phyloP scores from a whole-genome alignment of 371 early-diverging fungal species.

The Astathelohania contejeani region DNA sequence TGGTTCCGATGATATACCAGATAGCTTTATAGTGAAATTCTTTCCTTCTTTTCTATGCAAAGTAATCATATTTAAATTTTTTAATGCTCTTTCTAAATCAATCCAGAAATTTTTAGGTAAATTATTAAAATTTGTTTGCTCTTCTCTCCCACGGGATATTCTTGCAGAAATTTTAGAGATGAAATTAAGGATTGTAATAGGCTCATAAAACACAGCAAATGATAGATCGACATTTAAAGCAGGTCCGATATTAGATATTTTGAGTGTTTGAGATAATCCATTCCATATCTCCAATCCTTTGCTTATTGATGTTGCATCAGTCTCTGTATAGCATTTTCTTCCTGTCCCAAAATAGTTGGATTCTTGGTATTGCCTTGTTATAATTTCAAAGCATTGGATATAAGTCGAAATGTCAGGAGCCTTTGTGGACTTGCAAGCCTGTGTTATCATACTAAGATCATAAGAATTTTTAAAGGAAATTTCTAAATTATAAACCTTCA shows the following conservation, averaged over 20 bases:
- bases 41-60: slow-evolving; percentile 15
- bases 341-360: slow-evolving; percentile 5
- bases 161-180: neutral
- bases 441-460: slow-evolving; percentile 4
- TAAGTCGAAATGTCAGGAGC: slow-evolving; percentile 2
- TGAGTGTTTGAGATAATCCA: slow-evolving; percentile 31
- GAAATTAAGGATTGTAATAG: slow-evolving; percentile 14
- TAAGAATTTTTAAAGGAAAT: slow-evolving; percentile 16
- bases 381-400: slow-evolving; percentile 21
- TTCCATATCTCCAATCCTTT: slow-evolving; percentile 26
- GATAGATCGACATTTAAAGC: slow-evolving; percentile 34
- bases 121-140: neutral
- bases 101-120: slow-evolving; percentile 3
- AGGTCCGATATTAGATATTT: slow-evolving; percentile 12
- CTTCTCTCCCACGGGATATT: neutral
- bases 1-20: slow-evolving; percentile 7
- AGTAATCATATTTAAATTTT: slow-evolving; percentile 13
- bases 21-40: slow-evolving; percentile 7
- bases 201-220: slow-evolving; percentile 29
- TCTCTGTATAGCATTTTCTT: slow-evolving; percentile 10
- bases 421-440: no score
- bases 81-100: slow-evolving; percentile 15
- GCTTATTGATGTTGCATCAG: slow-evolving; percentile 6
- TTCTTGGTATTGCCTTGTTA: slow-evolving; percentile 17
- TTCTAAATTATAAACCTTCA: neutral